Evolutionary conservation across 768 basidiomycete genomes (phyloP), one percentile per base, ranked within the genome.

Genomic region (Hebeloma cylindrosporum): DNA sequence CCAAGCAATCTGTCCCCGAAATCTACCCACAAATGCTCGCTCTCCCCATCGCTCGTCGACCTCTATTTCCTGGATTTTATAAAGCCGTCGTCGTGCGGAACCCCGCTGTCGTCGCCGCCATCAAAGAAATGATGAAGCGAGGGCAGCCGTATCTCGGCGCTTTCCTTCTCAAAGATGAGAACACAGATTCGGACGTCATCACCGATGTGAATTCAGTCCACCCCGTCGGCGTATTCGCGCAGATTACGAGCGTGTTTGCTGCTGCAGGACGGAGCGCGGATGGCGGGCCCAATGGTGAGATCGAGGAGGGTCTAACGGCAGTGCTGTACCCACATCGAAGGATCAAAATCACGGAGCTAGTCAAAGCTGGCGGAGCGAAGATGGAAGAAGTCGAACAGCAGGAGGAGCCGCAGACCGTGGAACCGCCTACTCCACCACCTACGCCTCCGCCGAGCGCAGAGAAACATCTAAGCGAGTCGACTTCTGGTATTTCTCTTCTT

Each of bases 131-230:
- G 82, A 90, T 95, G 80, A 86, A 87, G 55, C 91, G 92, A 31
- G 94, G 94, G 0, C 95, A 97, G 62, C 93, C 94, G 0, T 98
- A 99, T 65, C 79, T 99, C 46, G 95, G 95, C 40, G 95, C 93
- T 20, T 97, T 97, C 73, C 71, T 98, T 20, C 80, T 97, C 58
- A 97, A 95, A 71, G 93, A 97, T 58, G 90, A 93, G 54, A 81
- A 91, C 52, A 74, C 86, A 33, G 95, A 98, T 66, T 87, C 85
- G 61, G 95, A 98, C 64, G 78, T 94, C 45, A 95, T 97, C 53
- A 87, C 88, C 46, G 88, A 88, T 58, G 66, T 91, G 43, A 79
- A 89, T 66, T 82, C 87, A 31, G 93, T 97, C 4, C 90, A 97
- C 63, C 80, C 79, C 1, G 93, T 97, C 45, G 95, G 95, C 33